Base-by-base conservation (phyloP, 2,329 filamentous ascomycete genomes). In the Fusarium sp. region DNA sequence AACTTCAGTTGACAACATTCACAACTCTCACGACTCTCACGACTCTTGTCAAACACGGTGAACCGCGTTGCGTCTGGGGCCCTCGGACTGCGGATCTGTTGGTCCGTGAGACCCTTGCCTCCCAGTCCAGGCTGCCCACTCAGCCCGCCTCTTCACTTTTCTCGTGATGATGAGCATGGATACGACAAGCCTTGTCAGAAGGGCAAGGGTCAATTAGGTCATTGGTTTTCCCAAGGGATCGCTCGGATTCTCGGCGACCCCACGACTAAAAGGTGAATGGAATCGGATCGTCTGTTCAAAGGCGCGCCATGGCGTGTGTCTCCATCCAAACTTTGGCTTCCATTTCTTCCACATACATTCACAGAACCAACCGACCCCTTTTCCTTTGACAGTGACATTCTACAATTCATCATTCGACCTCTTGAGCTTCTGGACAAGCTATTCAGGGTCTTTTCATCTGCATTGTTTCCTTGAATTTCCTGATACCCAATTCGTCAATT, bases 231-330 rank as follows among this genome's bases (percentile, higher is more conserved):
- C 26, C 45, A 66, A 65, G 45, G 46, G 54, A 66, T 65, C 62
- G 66, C 62, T 68, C 67, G 67, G 67, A 28, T 63, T 63, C 66
- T 70, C 62, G 66, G 62, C 62, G 66, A 69, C 48, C 66, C 62
- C 66, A 69, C 45, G 66, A 36, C 51, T 20, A 45, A 58, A 38
- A 18, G 26, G 22, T 20, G 39, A 44, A 42, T 51, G 52, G 66
- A 68, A 70, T 68, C 52, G 50, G 58, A 69, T 69, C 67, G 58
- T 53, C 67, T 69, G 50, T 42, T 66, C 49, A 45, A 50, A 58
- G 68, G 64, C 46, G 67, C 54, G 67, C 67, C 58, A 54, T 61
- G 67, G 63, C 63, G 48, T 50, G 33, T 45, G 56, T 39, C 58
- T 49, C 63, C 40, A 51, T 57, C 65, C 67, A 65, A 65, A 70